A percentile compares a stretch with the other conserved stretches of the same genome.
Evolutionary conservation across 306 rosid genomes (phyloP).

Genomic region (Luffa acutangula): DNA sequence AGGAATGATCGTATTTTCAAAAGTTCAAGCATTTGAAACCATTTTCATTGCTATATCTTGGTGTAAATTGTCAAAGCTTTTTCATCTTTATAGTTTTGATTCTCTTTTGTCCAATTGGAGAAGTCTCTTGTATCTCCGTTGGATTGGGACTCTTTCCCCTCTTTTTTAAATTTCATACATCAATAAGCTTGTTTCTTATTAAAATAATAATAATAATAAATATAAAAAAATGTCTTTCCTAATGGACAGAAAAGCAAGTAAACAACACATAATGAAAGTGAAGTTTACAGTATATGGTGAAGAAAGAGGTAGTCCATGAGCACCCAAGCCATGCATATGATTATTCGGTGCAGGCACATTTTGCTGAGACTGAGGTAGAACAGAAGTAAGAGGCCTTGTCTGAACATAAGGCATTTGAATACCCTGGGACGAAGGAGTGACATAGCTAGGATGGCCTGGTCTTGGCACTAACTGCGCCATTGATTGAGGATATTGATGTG

Average conservation of each 20-base stretch:
- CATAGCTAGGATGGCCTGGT: slow-evolving; percentile 61
- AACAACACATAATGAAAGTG: not conserved
- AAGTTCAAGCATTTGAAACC: no score
- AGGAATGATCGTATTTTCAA: no score
- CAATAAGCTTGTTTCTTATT: no score
- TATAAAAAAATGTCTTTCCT: not conserved
- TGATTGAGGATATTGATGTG: slow-evolving; percentile 67
- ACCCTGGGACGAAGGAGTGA: slow-evolving; percentile 51
- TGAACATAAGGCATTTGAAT: slow-evolving; percentile 59
- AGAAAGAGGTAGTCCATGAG: slow-evolving; percentile 55
- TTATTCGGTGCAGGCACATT: slow-evolving; percentile 44
- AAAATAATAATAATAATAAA: no score
- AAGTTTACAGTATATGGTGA: slow-evolving; percentile 61
- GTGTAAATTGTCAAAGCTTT: no score
- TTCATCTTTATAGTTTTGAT: no score
- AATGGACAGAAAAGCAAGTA: slow-evolving; percentile 4
- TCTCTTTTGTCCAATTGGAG: no score
- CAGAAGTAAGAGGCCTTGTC: slow-evolving; percentile 61
- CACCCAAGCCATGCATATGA: slow-evolving; percentile 67
- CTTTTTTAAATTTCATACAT: no score
- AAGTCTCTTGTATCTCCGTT: no score
- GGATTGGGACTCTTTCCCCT: no score
- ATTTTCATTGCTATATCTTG: no score
- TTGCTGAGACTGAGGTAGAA: slow-evolving; percentile 61
- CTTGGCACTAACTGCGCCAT: slow-evolving; percentile 69